Percentiles rank a stretch among this genome's conserved stretches.
These are phyloP conservation scores for Collybia nuda DNA, from an alignment of 768 basidiomycete genomes.

Conservation along the genomic window DNA sequence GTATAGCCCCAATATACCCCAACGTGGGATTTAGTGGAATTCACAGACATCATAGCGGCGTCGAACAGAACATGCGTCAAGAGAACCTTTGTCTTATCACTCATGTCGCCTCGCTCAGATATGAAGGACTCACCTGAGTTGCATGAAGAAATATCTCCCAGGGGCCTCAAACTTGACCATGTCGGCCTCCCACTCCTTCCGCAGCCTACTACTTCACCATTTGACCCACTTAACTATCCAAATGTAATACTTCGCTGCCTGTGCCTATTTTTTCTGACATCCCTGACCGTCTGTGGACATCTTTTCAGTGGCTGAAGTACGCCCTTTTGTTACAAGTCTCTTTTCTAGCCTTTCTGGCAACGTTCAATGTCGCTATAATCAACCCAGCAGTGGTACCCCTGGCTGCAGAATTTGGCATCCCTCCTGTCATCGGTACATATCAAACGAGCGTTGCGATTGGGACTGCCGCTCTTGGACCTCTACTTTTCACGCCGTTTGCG, in stretches of 20 bases:
- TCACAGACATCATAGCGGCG: too few relatives aligned
- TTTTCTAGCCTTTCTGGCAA: slow-evolving; percentile 33
- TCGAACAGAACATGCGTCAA: too few relatives aligned
- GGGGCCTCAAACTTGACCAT: too few relatives aligned
- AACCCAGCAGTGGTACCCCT: slow-evolving; percentile 38
- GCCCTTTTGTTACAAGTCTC: slow-evolving; percentile 29
- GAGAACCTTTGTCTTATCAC: too few relatives aligned
- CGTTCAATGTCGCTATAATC: slow-evolving; percentile 35
- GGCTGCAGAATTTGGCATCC: slow-evolving; percentile 32
- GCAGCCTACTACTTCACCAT: slow-evolving; percentile 36
- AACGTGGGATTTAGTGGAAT: too few relatives aligned
- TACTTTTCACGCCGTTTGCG: slow-evolving; percentile 38
- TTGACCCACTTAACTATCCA: slow-evolving; percentile 43
- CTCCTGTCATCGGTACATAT: slow-evolving; percentile 39
- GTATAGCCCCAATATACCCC: too few relatives aligned
- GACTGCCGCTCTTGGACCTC: slow-evolving; percentile 31
- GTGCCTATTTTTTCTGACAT: not conserved
- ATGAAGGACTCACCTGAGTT: too few relatives aligned
- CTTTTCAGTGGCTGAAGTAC: slow-evolving; percentile 33
- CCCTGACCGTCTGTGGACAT: not conserved
- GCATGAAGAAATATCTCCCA: too few relatives aligned
- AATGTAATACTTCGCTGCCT: slow-evolving; percentile 17
- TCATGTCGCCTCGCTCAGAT: too few relatives aligned
- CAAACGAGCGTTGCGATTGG: slow-evolving; percentile 39
- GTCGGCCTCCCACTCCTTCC: slow-evolving; percentile 40